phyloP scores from a whole-genome alignment of 1,139 yeast species.

The Pneumocystis murina region DNA sequence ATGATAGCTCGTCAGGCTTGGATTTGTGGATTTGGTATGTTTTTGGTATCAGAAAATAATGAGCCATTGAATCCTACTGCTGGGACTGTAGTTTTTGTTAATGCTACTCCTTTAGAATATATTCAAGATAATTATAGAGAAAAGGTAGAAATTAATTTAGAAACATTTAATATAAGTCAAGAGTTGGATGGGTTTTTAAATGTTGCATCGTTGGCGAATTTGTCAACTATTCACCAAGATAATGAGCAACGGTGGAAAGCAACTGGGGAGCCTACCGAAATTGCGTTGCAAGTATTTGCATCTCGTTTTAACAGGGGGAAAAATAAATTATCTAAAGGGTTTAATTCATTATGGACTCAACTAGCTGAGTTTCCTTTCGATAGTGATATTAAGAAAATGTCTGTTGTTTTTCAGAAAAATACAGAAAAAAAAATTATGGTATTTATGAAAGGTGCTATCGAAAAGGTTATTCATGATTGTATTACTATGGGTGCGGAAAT shows the following conservation, averaged over 20 bases:
- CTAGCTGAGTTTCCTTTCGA: conserved; percentile 63
- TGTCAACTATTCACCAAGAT: conserved; percentile 40
- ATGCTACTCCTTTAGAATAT: conserved; percentile 29
- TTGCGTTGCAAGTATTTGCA: conserved; percentile 63
- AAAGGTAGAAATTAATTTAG: neutral
- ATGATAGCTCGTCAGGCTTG: conserved; percentile 25
- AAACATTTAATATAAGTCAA: neutral
- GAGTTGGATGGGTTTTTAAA: conserved; percentile 35
- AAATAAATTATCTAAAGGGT: conserved; percentile 10
- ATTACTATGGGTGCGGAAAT: conserved; percentile 15
- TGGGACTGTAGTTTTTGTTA: conserved; percentile 28
- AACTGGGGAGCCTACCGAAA: conserved; percentile 75
- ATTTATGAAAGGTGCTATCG: conserved; percentile 69
- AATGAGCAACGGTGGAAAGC: conserved; percentile 46
- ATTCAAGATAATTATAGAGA: conserved; percentile 17
- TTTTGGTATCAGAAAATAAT: conserved; percentile 37
- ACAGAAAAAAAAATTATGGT: conserved; percentile 27
- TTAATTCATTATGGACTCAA: conserved; percentile 27
- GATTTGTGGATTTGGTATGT: conserved; percentile 66
- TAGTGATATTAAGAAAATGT: conserved; percentile 38
- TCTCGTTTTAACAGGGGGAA: conserved; percentile 40
- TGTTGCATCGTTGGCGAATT: conserved; percentile 58
- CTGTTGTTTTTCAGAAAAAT: conserved; percentile 26
- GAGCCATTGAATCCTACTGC: conserved; percentile 62
- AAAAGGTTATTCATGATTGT: conserved; percentile 48